Evolutionary conservation across 805 yeast species (phyloP), one percentile per base, ranked within the genome.

Genomic region (Metschnikowia hibisci): DNA sequence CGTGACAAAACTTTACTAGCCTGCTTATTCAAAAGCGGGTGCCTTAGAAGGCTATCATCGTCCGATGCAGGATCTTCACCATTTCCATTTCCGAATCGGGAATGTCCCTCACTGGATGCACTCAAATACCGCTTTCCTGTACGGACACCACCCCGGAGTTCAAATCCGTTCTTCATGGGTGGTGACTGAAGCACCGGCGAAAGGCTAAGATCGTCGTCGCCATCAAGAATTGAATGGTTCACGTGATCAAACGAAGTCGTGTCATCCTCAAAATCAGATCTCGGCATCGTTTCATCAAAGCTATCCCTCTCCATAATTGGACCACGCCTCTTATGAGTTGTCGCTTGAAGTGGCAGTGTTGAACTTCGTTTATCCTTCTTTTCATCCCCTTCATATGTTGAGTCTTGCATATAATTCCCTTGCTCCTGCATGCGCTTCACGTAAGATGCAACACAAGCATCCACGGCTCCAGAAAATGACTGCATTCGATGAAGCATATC

Each of bases 11-110:
- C 14, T 29, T 36, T 36, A 18, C 40, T 30, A 22, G 71, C 71
- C 36, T 52, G 58, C 43, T 62, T 67, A 47, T 69, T 69, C 20
- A 69, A 57, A 28, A 69, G 52, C 3, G 69, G 66, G 8, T 52
- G 45, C 39, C 53, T 59, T 22, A 56, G 29, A 3, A 34, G 15
- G 13, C 29, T n/a, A 13, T 27, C 29, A 4, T 27, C 29, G 5
- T 27, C 29, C 29, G 12, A n/a, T 11, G 29, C 29, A 20, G 23
- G 23, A 8, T 20, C 23, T 8, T 20, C 23, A 8, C 23, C 23
- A 6, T 2, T 8, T 2, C 23, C 39, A 8, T 34, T 34, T 10
- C 39, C 39, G n/a, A 34, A 34, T 12, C 39, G 31, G 11, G 14
- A 8, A 11, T 34, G 39, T 22, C 39, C 39, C 27, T 26, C 23